Evolutionary conservation across 371 early-diverging fungal genomes (phyloP).

Genomic region (Rhizopus stolonifer): DNA sequence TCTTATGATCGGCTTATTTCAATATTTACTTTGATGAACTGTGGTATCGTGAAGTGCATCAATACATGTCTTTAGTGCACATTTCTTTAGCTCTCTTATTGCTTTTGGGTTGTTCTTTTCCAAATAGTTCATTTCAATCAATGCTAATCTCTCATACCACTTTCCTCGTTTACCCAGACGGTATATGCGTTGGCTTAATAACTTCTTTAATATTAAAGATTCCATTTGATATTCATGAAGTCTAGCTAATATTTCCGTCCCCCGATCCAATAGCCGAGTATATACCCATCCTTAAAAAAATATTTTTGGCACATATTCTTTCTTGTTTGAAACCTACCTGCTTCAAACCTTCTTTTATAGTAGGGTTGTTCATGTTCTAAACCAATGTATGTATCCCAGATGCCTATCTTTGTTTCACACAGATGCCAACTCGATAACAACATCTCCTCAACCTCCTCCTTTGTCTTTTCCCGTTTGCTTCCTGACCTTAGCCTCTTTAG

Average conservation of each 20-base stretch:
- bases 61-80: slow-evolving; percentile 53
- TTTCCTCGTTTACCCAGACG: slow-evolving; percentile 60
- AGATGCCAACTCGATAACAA: slow-evolving; percentile 28
- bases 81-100: slow-evolving; percentile 44
- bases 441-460: slow-evolving; percentile 15
- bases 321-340: slow-evolving; percentile 30
- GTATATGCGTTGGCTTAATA: slow-evolving; percentile 61
- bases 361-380: slow-evolving; percentile 28
- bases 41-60: slow-evolving; percentile 55
- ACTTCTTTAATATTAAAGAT: slow-evolving; percentile 50
- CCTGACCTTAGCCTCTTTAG: slow-evolving; percentile 6
- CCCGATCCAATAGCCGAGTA: slow-evolving; percentile 60
- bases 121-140: slow-evolving; percentile 60
- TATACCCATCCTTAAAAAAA: slow-evolving; percentile 59
- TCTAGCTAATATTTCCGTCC: slow-evolving; percentile 53
- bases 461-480: slow-evolving; percentile 3
- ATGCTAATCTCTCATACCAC: slow-evolving; percentile 72
- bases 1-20: background rate
- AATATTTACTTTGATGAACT: slow-evolving; percentile 48
- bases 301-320: background rate
- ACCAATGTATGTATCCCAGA: slow-evolving; percentile 42
- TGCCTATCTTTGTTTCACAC: slow-evolving; percentile 40
- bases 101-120: slow-evolving; percentile 10
- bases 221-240: slow-evolving; percentile 62
- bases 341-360: slow-evolving; percentile 51